A percentile compares a stretch with the other conserved stretches of the same genome.
phyloP scores from a whole-genome alignment of 2,329 filamentous ascomycete genomes.

The Exophiala dermatitidis region DNA sequence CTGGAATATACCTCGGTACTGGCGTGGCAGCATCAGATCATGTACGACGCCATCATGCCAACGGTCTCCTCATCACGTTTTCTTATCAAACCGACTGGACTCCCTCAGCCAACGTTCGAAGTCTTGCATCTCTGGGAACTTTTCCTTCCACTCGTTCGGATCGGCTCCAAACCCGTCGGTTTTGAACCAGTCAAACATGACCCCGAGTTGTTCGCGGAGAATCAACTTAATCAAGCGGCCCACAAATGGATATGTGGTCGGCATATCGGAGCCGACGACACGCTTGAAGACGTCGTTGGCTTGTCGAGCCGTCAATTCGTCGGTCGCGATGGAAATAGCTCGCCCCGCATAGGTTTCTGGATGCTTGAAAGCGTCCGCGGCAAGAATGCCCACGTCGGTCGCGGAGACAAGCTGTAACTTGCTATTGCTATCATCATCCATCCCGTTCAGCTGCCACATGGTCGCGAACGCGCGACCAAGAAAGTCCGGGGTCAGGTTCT shows the following conservation, averaged over 20 bases:
- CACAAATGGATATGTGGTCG: slow-evolving; percentile 36
- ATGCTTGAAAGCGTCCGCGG: slow-evolving; percentile 38
- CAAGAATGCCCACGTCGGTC: slow-evolving; percentile 43
- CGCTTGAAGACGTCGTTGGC: slow-evolving; percentile 30
- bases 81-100: slow-evolving; percentile 33
- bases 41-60: too few relatives aligned
- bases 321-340: slow-evolving; percentile 41
- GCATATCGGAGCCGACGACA: slow-evolving; percentile 27
- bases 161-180: slow-evolving; percentile 43
- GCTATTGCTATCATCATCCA: background rate
- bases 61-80: too few relatives aligned
- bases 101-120: slow-evolving; percentile 44
- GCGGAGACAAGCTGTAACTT: slow-evolving; percentile 38
- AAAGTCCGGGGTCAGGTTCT: slow-evolving; percentile 25
- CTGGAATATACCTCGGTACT: too few relatives aligned
- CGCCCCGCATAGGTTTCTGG: slow-evolving; percentile 34
- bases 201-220: slow-evolving; percentile 36
- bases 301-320: slow-evolving; percentile 38
- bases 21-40: too few relatives aligned
- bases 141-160: slow-evolving; percentile 36
- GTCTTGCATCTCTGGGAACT: slow-evolving; percentile 40
- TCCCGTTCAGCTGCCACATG: slow-evolving; percentile 3
- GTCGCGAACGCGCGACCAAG: slow-evolving; percentile 24
- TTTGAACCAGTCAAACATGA: slow-evolving; percentile 46
- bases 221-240: slow-evolving; percentile 36